Conservation (phyloP, 345 rosid species). For the Citrus sp. region DNA sequence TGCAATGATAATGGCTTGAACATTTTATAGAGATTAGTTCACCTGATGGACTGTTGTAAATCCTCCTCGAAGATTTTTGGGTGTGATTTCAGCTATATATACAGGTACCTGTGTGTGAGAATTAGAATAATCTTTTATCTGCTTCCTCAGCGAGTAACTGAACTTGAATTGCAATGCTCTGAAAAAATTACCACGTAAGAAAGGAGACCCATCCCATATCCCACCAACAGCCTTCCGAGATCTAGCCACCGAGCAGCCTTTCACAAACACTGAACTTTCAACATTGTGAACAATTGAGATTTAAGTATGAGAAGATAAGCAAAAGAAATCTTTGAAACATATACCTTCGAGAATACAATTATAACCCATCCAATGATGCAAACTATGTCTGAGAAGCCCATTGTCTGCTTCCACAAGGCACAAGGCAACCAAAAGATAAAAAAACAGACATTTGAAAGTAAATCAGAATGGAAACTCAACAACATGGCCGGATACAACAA, state of each 20-base stretch:
- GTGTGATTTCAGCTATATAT: no score
- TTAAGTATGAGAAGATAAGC: background rate
- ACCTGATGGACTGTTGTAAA: slow-evolving; percentile 71
- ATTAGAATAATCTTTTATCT: background rate
- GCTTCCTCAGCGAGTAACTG: background rate
- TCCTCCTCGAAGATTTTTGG: slow-evolving; percentile 68
- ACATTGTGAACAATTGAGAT: background rate
- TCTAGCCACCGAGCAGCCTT: slow-evolving; percentile 64
- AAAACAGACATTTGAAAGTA: background rate
- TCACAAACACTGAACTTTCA: slow-evolving; percentile 11
- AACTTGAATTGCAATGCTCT: background rate
- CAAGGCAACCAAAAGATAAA: background rate
- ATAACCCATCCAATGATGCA: slow-evolving; percentile 66
- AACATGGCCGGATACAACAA: background rate
- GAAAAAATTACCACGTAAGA: slow-evolving; percentile 63
- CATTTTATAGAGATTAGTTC: background rate
- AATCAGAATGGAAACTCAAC: background rate
- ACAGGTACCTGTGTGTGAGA: slow-evolving; percentile 51
- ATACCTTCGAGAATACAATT: slow-evolving; percentile 55
- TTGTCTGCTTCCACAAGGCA: slow-evolving; percentile 42
- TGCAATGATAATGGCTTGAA: background rate
- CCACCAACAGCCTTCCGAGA: slow-evolving; percentile 65
- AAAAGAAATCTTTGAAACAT: background rate
- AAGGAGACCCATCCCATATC: slow-evolving; percentile 66
- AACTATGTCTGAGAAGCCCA: slow-evolving; percentile 65